phyloP scores from a whole-genome alignment of 345 rosid genomes.

The Erodium maritimum region DNA sequence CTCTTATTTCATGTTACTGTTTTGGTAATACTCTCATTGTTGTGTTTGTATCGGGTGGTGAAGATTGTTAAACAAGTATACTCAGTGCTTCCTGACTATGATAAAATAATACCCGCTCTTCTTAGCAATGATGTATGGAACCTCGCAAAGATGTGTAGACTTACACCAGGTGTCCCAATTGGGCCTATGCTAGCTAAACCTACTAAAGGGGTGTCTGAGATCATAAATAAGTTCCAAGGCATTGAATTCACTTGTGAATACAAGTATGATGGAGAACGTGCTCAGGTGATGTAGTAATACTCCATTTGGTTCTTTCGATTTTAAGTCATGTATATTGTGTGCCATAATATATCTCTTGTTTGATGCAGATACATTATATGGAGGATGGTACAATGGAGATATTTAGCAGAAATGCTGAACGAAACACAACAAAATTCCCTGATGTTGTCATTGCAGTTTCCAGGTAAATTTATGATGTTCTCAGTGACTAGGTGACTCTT shows the following conservation, averaged over 20 bases:
- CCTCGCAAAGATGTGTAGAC: slow-evolving; percentile 57
- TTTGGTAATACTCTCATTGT: neutral
- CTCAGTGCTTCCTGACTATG: slow-evolving; percentile 88
- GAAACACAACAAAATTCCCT: slow-evolving; percentile 82
- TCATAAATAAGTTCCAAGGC: slow-evolving; percentile 72
- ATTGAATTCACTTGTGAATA: slow-evolving; percentile 72
- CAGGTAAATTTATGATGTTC: slow-evolving; percentile 27
- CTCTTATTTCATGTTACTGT: slow-evolving; percentile 2
- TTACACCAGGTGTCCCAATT: slow-evolving; percentile 73
- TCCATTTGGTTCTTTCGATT: neutral
- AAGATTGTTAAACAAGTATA: slow-evolving; percentile 81
- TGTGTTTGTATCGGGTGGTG: slow-evolving; percentile 46
- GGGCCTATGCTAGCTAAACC: slow-evolving; percentile 98
- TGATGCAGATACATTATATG: slow-evolving; percentile 65
- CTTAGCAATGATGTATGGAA: slow-evolving; percentile 71
- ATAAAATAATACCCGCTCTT: slow-evolving; percentile 74
- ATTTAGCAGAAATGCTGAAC: slow-evolving; percentile 89
- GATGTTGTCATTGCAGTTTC: slow-evolving; percentile 68
- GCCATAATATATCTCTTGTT: slow-evolving; percentile 1
- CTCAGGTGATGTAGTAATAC: slow-evolving; percentile 49
- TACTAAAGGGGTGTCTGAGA: slow-evolving; percentile 74
- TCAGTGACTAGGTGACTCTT: neutral
- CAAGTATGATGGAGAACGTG: slow-evolving; percentile 97
- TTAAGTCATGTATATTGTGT: slow-evolving; percentile 1
- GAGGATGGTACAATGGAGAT: slow-evolving; percentile 86